phyloP scores from a whole-genome alignment of 768 basidiomycete species.

The Trichaptum fuscoviolaceum region DNA sequence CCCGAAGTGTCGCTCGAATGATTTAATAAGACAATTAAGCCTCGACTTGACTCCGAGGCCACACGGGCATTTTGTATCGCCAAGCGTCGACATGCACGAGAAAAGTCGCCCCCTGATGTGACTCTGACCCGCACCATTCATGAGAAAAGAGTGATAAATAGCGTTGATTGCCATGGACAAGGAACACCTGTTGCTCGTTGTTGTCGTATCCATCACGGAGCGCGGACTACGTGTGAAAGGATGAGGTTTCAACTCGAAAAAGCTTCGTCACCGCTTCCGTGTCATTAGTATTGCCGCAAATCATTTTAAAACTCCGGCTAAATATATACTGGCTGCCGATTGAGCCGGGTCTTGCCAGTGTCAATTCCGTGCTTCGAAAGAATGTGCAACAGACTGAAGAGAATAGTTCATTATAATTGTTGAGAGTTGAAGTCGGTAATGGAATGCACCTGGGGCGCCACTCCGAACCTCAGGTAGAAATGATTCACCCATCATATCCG shows the following conservation, averaged over 20 bases:
- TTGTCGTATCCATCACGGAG: neutral
- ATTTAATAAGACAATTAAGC: neutral
- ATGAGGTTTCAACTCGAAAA: neutral
- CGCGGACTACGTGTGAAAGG: neutral
- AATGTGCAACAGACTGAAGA: neutral
- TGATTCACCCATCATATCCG: too few species aligned
- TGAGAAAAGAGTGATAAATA: neutral
- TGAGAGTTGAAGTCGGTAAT: neutral
- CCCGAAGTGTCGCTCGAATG: neutral
- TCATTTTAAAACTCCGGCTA: neutral
- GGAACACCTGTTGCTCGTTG: neutral
- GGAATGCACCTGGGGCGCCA: neutral
- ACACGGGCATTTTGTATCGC: neutral
- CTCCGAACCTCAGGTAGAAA: too few species aligned
- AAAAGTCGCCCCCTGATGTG: neutral
- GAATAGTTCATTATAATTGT: neutral
- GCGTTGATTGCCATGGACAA: neutral
- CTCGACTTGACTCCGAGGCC: neutral
- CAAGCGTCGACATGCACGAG: neutral
- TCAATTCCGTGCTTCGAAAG: neutral
- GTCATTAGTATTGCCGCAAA: neutral
- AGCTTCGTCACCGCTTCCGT: neutral
- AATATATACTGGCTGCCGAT: neutral
- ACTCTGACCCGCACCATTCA: neutral
- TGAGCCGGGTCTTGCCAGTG: neutral